Conservation (phyloP, 805 yeast genomes). For the Candida sithepensis region DNA sequence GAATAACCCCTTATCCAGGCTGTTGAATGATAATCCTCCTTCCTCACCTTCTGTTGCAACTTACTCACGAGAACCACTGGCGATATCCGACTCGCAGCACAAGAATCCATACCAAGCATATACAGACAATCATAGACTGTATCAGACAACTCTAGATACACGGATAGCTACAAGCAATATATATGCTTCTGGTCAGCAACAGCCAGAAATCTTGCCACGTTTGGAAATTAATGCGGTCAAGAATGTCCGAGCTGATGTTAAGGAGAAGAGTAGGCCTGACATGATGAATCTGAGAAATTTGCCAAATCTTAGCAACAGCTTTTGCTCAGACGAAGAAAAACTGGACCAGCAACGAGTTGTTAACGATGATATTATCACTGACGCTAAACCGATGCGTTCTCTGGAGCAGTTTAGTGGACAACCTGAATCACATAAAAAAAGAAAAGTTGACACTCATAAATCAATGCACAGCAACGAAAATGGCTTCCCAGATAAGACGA, state of each 20-base stretch:
- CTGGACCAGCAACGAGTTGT: neutral
- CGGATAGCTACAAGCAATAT: neutral
- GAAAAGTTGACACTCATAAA: neutral
- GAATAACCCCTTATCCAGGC: neutral
- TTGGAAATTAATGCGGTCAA: neutral
- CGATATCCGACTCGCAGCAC: neutral
- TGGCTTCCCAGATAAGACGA: neutral
- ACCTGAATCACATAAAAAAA: neutral
- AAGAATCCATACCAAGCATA: neutral
- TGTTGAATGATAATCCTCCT: neutral
- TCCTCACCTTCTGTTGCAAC: neutral
- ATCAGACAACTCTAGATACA: neutral
- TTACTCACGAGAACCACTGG: neutral
- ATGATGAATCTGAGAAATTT: neutral
- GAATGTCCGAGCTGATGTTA: neutral
- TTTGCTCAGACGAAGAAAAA: neutral
- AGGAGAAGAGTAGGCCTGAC: neutral
- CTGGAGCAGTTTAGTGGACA: neutral
- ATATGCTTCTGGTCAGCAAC: neutral
- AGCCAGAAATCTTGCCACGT: neutral
- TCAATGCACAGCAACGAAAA: neutral
- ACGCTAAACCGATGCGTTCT: neutral
- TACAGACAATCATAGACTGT: neutral
- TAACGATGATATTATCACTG: neutral
- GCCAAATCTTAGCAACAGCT: neutral